Conservation (phyloP, 495 filamentous ascomycete species). For the Neurospora tetrasperma region DNA sequence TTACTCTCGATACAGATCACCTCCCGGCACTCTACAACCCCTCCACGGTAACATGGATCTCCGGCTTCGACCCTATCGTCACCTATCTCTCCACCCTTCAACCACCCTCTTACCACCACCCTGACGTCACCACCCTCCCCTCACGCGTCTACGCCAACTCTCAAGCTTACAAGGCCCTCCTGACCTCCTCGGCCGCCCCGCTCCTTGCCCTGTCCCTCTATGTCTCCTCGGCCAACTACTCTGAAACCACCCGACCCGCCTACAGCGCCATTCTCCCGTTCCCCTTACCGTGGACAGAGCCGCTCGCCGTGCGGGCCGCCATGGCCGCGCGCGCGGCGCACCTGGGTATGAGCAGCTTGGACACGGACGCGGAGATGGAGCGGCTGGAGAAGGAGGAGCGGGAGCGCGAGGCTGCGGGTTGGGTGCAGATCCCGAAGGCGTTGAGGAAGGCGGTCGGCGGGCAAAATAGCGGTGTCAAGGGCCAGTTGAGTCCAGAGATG, state of each 20-base stretch:
- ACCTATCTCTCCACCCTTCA: slow-evolving; percentile 45
- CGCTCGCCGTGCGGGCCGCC: slow-evolving; percentile 51
- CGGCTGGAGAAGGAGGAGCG: slow-evolving; percentile 19
- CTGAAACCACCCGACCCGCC: slow-evolving; percentile 57
- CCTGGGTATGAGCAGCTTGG: slow-evolving; percentile 48
- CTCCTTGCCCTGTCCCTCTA: slow-evolving; percentile 78
- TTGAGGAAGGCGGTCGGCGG: slow-evolving; percentile 14
- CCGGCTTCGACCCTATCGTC: slow-evolving; percentile 65
- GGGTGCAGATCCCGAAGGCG: slow-evolving; percentile 21
- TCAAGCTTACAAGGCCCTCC: slow-evolving; percentile 57
- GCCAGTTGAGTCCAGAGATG: slow-evolving; percentile 35
- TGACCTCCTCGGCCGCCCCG: slow-evolving; percentile 51
- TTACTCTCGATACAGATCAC: slow-evolving; percentile 41
- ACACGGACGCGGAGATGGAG: slow-evolving; percentile 33
- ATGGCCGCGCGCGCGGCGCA: slow-evolving; percentile 63
- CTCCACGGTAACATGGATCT: slow-evolving; percentile 42
- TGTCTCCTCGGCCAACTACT: slow-evolving; percentile 78
- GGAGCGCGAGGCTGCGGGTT: slow-evolving; percentile 20
- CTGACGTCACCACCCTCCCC: slow-evolving; percentile 44
- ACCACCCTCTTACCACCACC: slow-evolving; percentile 50
- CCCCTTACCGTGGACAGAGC: slow-evolving; percentile 73
- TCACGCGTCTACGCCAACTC: slow-evolving; percentile 57
- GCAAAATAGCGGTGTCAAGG: not conserved
- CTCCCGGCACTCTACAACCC: slow-evolving; percentile 65
- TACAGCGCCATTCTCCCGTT: slow-evolving; percentile 69